Conservation (phyloP, 352 stramenopile species). For the Globisporangium spiculum region DNA sequence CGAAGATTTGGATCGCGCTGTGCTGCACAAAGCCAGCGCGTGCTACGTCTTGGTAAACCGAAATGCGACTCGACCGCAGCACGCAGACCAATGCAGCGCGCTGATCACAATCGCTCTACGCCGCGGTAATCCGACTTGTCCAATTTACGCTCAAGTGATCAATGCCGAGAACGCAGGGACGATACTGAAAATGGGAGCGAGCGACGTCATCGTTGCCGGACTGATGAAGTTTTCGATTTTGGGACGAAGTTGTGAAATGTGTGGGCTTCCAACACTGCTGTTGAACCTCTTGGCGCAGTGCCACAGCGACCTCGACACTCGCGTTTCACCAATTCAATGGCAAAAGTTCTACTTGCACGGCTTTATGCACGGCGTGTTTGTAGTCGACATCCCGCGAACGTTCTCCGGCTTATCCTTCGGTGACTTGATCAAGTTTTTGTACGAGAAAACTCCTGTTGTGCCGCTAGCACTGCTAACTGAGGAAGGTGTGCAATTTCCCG, state of each 20-base stretch:
- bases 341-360: conserved; percentile 68
- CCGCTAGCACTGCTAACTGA: conserved; percentile 66
- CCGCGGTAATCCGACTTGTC: conserved; percentile 60
- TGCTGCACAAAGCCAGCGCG: conserved; percentile 46
- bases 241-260: conserved; percentile 61
- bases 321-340: conserved; percentile 58
- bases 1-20: conserved; percentile 63
- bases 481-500: conserved; percentile 60
- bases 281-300: conserved; percentile 61
- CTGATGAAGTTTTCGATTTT: conserved; percentile 76
- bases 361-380: conserved; percentile 67
- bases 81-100: conserved; percentile 65
- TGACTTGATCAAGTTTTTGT: conserved; percentile 76
- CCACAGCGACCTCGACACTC: conserved; percentile 48
- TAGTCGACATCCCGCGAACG: conserved; percentile 74
- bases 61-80: conserved; percentile 42
- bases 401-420: conserved; percentile 80
- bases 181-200: conserved; percentile 74
- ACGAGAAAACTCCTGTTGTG: conserved; percentile 68
- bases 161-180: conserved; percentile 58
- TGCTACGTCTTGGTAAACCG: conserved; percentile 77
- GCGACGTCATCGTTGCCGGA: conserved; percentile 63
- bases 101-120: conserved; percentile 76
- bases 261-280: conserved; percentile 62
- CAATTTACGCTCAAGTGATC: conserved; percentile 80